Evolutionary conservation across 2,329 filamentous ascomycete species (phyloP).

Genomic region (Curvularia spicifera): DNA sequence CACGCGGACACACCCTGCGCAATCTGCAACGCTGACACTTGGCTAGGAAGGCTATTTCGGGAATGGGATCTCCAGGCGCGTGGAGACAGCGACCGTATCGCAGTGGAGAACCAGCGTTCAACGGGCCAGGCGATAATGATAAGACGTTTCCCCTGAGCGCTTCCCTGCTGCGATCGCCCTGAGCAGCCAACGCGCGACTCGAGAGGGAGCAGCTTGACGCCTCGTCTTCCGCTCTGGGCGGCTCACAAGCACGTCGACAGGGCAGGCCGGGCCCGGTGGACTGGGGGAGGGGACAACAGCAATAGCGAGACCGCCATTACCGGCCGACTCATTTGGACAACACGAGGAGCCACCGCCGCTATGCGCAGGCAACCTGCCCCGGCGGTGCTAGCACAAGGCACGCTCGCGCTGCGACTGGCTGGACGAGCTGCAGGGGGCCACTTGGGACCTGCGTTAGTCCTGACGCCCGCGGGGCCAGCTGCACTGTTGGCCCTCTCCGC

Average conservation of each 20-base stretch:
- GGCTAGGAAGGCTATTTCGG: slow-evolving; percentile 16
- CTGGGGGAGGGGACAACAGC: not conserved
- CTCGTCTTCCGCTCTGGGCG: not conserved
- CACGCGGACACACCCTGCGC: slow-evolving; percentile 22
- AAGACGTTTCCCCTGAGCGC: slow-evolving; percentile 21
- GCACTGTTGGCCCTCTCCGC: slow-evolving; percentile 30
- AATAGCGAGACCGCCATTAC: not conserved
- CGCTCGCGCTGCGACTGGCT: slow-evolving; percentile 36
- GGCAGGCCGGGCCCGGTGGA: not conserved
- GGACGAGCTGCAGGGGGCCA: slow-evolving; percentile 30
- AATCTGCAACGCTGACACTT: slow-evolving; percentile 30
- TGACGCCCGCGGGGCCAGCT: slow-evolving; percentile 40
- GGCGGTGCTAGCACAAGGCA: slow-evolving; percentile 37
- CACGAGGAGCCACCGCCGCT: slow-evolving; percentile 41
- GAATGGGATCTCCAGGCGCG: slow-evolving; percentile 22
- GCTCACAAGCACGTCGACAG: not conserved
- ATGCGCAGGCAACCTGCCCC: slow-evolving; percentile 37
- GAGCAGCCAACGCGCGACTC: not conserved
- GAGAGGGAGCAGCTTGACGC: not conserved
- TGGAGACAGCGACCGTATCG: slow-evolving; percentile 16
- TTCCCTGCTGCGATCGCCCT: slow-evolving; percentile 16
- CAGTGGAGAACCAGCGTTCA: slow-evolving; percentile 17
- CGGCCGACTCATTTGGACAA: slow-evolving; percentile 39
- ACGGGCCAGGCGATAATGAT: slow-evolving; percentile 21
- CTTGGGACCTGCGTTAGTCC: slow-evolving; percentile 48